Percentiles rank a stretch among this genome's conserved stretches.
Conservation (phyloP, 2,329 filamentous ascomycete species). For the Fusarium scirpi region DNA sequence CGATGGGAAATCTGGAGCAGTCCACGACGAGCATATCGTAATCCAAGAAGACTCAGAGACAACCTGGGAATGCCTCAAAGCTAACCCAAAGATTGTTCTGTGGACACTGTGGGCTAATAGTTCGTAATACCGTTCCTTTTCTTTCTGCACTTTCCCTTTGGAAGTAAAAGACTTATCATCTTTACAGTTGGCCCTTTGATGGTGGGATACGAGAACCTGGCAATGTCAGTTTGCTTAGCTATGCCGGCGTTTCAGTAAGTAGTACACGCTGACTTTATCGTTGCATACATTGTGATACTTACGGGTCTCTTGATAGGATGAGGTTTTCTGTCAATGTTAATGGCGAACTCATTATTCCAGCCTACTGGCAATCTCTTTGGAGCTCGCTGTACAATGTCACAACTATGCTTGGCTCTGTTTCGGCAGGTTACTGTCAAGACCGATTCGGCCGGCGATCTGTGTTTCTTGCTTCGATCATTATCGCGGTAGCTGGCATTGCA, state of each 20-base stretch:
- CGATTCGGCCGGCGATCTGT: constrained; percentile 9
- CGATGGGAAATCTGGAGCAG: neutral
- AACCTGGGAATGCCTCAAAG: constrained; percentile 3
- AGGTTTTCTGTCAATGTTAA: constrained; percentile 5
- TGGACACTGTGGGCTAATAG: constrained; percentile 16
- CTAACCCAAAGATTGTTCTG: constrained; percentile 9
- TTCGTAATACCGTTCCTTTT: neutral
- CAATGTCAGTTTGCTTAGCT: constrained; percentile 12
- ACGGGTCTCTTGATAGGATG: neutral
- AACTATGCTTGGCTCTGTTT: constrained; percentile 8
- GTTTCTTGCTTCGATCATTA: neutral
- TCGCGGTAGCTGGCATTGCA: neutral
- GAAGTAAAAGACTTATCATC: neutral
- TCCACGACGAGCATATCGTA: neutral
- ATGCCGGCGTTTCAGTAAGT: constrained; percentile 18
- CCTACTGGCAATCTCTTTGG: constrained; percentile 23
- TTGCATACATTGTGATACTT: neutral
- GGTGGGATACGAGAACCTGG: constrained; percentile 18
- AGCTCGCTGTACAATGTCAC: constrained; percentile 7
- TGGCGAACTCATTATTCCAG: constrained; percentile 12
- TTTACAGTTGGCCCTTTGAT: constrained; percentile 3
- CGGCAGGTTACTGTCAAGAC: constrained; percentile 9
- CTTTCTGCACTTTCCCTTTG: neutral
- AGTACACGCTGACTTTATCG: neutral
- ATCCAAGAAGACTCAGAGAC: neutral